phyloP scores from a whole-genome alignment of 495 filamentous ascomycete species.

The Peziza echinospora region DNA sequence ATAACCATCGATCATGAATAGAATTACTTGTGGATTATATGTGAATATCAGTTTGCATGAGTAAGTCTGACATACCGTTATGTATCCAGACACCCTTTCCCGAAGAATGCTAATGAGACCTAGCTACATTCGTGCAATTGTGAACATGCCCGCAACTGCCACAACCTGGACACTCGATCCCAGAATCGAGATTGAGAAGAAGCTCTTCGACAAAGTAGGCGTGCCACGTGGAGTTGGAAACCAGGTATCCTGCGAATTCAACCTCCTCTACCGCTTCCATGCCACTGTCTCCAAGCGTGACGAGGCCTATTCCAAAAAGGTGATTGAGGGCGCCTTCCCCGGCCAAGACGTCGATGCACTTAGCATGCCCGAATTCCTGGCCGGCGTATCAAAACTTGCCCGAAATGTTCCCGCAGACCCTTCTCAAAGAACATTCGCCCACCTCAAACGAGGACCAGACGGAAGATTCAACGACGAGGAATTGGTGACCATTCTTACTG shows the following conservation, averaged over 20 bases:
- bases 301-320: slow-evolving; percentile 41
- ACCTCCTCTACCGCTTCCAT: slow-evolving; percentile 53
- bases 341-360: slow-evolving; percentile 31
- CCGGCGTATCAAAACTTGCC: slow-evolving; percentile 32
- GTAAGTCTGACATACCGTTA: no score
- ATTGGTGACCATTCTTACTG: slow-evolving; percentile 36
- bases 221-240: slow-evolving; percentile 32
- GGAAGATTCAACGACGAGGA: slow-evolving; percentile 41
- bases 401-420: slow-evolving; percentile 29
- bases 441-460: slow-evolving; percentile 27
- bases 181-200: slow-evolving; percentile 11
- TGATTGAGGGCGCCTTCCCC: slow-evolving; percentile 30
- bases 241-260: slow-evolving; percentile 51
- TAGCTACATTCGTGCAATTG: slow-evolving; percentile 17
- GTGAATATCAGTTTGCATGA: no score
- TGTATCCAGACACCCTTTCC: background rate
- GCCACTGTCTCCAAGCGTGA: slow-evolving; percentile 39
- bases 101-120: no score
- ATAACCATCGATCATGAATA: background rate
- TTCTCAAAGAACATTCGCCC: slow-evolving; percentile 35
- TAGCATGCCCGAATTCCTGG: slow-evolving; percentile 28
- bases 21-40: slow-evolving; percentile 20
- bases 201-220: slow-evolving; percentile 6
- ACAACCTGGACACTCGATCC: slow-evolving; percentile 19
- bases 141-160: slow-evolving; percentile 6